phyloP scores from a whole-genome alignment of 441 rosid genomes.

The Pelargonium australe region DNA sequence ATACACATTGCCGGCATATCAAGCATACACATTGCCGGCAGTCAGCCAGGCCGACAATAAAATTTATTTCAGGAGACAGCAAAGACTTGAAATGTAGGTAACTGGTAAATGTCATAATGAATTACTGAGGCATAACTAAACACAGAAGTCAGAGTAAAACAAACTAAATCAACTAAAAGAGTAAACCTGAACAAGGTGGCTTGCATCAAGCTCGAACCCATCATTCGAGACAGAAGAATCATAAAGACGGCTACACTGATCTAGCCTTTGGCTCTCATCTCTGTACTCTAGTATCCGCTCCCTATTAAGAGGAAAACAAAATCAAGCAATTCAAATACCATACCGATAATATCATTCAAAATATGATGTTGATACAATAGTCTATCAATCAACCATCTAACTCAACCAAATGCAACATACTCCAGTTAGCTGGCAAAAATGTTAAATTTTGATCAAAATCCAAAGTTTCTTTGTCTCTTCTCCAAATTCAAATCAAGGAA shows the following conservation, averaged over 20 bases:
- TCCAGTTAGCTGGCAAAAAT: neutral
- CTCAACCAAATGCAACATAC: conserved; percentile 2
- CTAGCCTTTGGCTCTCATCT: conserved; percentile 87
- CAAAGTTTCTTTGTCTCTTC: too few species aligned
- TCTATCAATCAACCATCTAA: neutral
- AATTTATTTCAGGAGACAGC: too few species aligned
- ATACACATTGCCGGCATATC: too few species aligned
- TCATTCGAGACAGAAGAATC: conserved; percentile 91
- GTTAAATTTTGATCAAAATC: neutral
- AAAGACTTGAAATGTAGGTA: too few species aligned
- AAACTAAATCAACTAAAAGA: conserved; percentile 12
- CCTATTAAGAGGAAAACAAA: conserved; percentile 29
- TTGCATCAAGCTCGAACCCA: conserved; percentile 83
- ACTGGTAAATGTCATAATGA: neutral
- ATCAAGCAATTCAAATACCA: conserved; percentile 18
- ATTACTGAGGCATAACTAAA: neutral
- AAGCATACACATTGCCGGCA: too few species aligned
- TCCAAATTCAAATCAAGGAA: too few species aligned
- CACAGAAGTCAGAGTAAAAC: neutral
- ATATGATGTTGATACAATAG: neutral
- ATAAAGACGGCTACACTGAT: conserved; percentile 82
- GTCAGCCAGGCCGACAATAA: too few species aligned
- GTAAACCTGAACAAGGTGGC: conserved; percentile 80
- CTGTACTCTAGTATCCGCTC: conserved; percentile 71
- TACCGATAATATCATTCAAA: neutral